phyloP scores from a whole-genome alignment of 2,329 filamentous ascomycete genomes.

The Fusarium foetens region DNA sequence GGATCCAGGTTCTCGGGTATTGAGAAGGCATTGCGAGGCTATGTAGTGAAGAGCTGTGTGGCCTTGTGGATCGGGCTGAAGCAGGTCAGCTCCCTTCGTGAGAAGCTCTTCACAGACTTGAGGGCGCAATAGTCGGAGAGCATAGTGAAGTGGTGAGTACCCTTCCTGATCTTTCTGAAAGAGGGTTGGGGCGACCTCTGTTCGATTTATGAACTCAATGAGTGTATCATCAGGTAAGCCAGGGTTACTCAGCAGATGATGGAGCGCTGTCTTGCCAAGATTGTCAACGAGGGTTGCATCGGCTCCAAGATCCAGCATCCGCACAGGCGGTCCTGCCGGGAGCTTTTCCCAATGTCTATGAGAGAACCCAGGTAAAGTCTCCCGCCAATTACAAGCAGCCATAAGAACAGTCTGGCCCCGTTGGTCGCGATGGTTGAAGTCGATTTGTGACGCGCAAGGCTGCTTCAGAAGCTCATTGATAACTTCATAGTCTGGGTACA shows the following conservation, averaged over 20 bases:
- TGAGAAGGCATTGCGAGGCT: slow-evolving; percentile 20
- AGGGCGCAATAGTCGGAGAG: slow-evolving; percentile 24
- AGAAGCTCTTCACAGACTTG: slow-evolving; percentile 27
- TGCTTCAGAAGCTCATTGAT: slow-evolving; percentile 12
- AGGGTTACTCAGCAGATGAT: slow-evolving; percentile 35
- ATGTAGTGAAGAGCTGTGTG: slow-evolving; percentile 32
- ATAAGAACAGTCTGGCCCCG: slow-evolving; percentile 32
- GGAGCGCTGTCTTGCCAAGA: slow-evolving; percentile 32
- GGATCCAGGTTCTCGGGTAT: rapidly evolving
- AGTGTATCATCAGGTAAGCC: slow-evolving; percentile 11
- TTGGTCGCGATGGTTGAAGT: slow-evolving; percentile 35
- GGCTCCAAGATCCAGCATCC: slow-evolving; percentile 27
- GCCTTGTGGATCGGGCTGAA: slow-evolving; percentile 22
- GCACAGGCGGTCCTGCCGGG: background rate
- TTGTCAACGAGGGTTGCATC: slow-evolving; percentile 26
- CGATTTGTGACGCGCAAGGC: slow-evolving; percentile 28
- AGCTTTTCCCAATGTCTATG: background rate
- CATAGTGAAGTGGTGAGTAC: slow-evolving; percentile 20
- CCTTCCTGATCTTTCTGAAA: slow-evolving; percentile 17
- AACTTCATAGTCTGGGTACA: background rate
- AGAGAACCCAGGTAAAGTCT: background rate
- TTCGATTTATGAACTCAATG: slow-evolving; percentile 23
- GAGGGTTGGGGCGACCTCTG: slow-evolving; percentile 18
- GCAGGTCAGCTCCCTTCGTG: slow-evolving; percentile 19
- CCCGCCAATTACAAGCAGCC: slow-evolving; percentile 27